Conservation (phyloP, 1,139 yeast species). For the Tardiomyces depauwii region DNA sequence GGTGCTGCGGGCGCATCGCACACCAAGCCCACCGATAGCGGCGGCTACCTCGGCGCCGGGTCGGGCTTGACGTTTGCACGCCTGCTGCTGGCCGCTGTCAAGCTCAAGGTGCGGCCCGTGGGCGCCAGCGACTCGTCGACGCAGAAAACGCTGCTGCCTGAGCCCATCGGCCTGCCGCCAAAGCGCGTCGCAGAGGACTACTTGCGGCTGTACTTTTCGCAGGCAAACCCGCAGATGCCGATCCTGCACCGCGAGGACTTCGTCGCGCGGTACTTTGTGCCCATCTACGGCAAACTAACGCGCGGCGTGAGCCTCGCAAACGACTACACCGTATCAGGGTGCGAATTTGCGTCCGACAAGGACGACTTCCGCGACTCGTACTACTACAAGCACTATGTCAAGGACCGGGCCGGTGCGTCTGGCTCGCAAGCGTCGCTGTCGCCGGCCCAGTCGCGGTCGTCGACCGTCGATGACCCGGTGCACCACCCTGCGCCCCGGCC, state of each 20-base stretch:
- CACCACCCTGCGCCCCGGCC: slow-evolving; percentile 7
- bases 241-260: slow-evolving; percentile 73
- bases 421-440: too few relatives aligned
- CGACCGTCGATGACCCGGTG: slow-evolving; percentile 13
- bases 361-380: slow-evolving; percentile 1
- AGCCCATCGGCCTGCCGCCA: slow-evolving; percentile 39
- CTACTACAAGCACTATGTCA: slow-evolving; percentile 5
- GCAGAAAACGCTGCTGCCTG: slow-evolving; percentile 4
- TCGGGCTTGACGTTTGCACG: slow-evolving; percentile 65
- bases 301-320: slow-evolving; percentile 48
- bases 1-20: slow-evolving; percentile 11
- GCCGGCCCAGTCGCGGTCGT: too few relatives aligned
- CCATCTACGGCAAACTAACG: slow-evolving; percentile 64
- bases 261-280: slow-evolving; percentile 52
- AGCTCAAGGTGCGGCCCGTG: slow-evolving; percentile 12
- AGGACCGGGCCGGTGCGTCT: background rate
- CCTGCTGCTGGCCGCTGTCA: slow-evolving; percentile 65
- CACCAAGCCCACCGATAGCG: slow-evolving; percentile 15
- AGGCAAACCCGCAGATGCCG: slow-evolving; percentile 74
- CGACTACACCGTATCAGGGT: slow-evolving; percentile 31
- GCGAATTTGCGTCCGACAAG: background rate
- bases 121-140: slow-evolving; percentile 5
- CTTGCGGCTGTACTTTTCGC: slow-evolving; percentile 60
- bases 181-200: slow-evolving; percentile 59
- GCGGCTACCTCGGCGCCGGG: slow-evolving; percentile 40